Conservation (phyloP, 768 basidiomycete genomes). For the Tricholoma flavovirens region DNA sequence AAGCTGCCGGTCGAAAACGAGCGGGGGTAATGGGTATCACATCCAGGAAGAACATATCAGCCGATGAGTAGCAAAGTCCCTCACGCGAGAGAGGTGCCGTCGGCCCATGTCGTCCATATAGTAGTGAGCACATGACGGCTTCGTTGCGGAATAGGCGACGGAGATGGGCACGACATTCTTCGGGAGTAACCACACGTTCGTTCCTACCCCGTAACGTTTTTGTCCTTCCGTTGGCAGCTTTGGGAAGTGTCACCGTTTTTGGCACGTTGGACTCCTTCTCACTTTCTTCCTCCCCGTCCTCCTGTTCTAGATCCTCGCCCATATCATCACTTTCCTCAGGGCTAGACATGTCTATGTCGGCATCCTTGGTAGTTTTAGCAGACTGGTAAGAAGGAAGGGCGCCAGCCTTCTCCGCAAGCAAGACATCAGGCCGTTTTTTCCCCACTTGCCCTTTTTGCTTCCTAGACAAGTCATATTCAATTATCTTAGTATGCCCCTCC, state of each 20-base stretch:
- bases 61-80: conserved; percentile 63
- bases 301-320: conserved; percentile 46
- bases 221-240: conserved; percentile 69
- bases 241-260: conserved; percentile 38
- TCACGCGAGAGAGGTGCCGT: conserved; percentile 57
- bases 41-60: conserved; percentile 98
- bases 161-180: conserved; percentile 92
- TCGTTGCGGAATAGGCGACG: conserved; percentile 86
- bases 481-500: conserved; percentile 89
- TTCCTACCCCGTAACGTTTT: conserved; percentile 77
- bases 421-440: conserved; percentile 71
- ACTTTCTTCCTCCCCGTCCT: conserved; percentile 31
- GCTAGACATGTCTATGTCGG: conserved; percentile 47
- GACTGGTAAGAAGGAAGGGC: conserved; percentile 20
- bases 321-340: conserved; percentile 44
- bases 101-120: conserved; percentile 92
- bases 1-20: conserved; percentile 90
- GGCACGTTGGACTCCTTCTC: conserved; percentile 9
- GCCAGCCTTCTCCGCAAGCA: conserved; percentile 44
- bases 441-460: conserved; percentile 68
- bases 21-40: conserved; percentile 89
- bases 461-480: conserved; percentile 81
- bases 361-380: conserved; percentile 28
- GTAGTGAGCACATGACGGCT: conserved; percentile 69
- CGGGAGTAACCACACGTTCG: conserved; percentile 86